Base-by-base conservation (phyloP, 352 stramenopile species). In the Pythium dissimile region DNA sequence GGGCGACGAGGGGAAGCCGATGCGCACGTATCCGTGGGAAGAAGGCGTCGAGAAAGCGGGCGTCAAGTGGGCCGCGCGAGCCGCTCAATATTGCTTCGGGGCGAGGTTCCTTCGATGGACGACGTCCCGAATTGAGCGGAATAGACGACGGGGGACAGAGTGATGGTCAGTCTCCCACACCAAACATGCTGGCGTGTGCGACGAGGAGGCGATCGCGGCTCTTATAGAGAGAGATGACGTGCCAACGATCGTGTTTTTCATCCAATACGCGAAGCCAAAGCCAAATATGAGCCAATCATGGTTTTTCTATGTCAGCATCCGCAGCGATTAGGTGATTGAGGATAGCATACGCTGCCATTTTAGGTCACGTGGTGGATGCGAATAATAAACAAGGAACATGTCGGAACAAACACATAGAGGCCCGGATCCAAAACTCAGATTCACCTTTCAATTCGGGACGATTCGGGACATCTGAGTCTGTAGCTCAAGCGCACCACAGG, bases 21-120 rank as follows among this genome's bases (percentile, higher is more conserved):
- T 27, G 55, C 35, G 38, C 27, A 12, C 6, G 49, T 12, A 31
- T 16, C 24, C 8, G 30, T n/a, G 13, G 41, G 24, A 34, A 30
- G 31, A 2, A n/a, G 54, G 16, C 23, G 53, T 4, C 23, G 27
- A 3, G 45, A 7, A 16, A 15, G 26, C 20, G 39, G 20, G 38
- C 21, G 18, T 20, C 5, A 37, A 50, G 41, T 18, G 20, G 52
- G 15, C 8, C 13, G 23, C 21, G 28, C 10, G 49, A 18, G 49
- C 23, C 10, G 37, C 32, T 21, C 30, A n/a, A n/a, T n/a, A n/a
- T n/a, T n/a, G n/a, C n/a, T n/a, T n/a, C n/a, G n/a, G n/a, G n/a
- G n/a, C n/a, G n/a, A n/a, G n/a, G n/a, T 46, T 55, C 38, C 58
- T 45, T 59, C 58, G 58, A 59, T 59, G 58, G 58, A 65, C 58